Evolutionary conservation across 345 rosid species (phyloP), one percentile per base, ranked within the genome.

Genomic region (Citrus cavaleriei): DNA sequence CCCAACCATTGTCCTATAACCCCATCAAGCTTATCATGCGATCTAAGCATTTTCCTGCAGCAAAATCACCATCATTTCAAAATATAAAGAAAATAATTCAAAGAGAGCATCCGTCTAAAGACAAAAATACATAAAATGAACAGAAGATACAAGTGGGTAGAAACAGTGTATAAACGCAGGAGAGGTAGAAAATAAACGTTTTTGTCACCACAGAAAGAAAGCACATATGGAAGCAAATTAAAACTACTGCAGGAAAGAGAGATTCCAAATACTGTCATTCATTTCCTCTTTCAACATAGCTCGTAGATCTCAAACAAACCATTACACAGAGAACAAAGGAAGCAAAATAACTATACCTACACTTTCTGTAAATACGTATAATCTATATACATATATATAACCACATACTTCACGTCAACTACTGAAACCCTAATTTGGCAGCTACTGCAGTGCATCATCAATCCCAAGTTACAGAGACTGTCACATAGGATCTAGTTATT

Each of bases 341-440:
- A 65, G 40, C 35, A 16, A 14, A 58, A 25, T 24, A 76, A 4
- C 67, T 77, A 21, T 19, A 24, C 73, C 28, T 19, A 18, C 73
- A 38, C 49, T 6, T 55, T 35, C n/a, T 66, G 10, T 16, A 35
- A 14, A 35, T 35, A 54, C 62, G 70, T 65, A 66, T 14, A 25
- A 24, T 65, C 4, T 13, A 46, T 3, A 46, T 46, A 13, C 18
- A 10, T 12, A 42, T 10, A 3, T 42, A 12, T 42, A 10, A 66
- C 27, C 6, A 65, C 64, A 76, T 55, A 76, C 76, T 81, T 74
- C 83, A 84, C 84, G 85, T 82, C 81, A 62, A 66, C 81, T 19
- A 72, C 79, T 30, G 73, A 73, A 86, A 82, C 89, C 89, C 89
- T 86, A 86, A 81, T 78, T 82, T 7, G 30, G 25, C n/a, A 54